Evolutionary conservation across 345 rosid species (phyloP).

Genomic region (Litchi chinensis): DNA sequence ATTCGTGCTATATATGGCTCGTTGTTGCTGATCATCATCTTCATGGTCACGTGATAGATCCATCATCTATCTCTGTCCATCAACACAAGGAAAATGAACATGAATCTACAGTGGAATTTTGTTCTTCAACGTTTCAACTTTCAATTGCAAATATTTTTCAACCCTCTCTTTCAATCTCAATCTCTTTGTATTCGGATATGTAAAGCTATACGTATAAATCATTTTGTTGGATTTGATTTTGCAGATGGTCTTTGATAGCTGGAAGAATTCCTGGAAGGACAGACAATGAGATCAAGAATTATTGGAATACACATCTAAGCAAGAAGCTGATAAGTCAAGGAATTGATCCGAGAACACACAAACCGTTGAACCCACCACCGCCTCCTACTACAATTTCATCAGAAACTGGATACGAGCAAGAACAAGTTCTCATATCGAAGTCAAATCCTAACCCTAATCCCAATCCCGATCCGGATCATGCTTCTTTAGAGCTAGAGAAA

Average conservation of each 20-base stretch:
- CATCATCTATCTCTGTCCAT: neutral
- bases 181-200: no score
- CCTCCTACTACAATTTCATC: conserved; percentile 5
- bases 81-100: neutral
- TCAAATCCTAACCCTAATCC: conserved; percentile 30
- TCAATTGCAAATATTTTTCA: no score
- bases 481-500: conserved; percentile 4
- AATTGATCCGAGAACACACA: conserved; percentile 81
- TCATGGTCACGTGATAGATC: neutral
- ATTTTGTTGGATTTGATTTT: neutral
- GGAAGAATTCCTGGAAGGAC: conserved; percentile 93
- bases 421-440: conserved; percentile 20
- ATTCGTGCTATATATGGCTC: neutral
- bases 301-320: conserved; percentile 85
- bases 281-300: conserved; percentile 90
- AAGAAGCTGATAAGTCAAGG: conserved; percentile 82
- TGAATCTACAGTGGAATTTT: no score
- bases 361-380: conserved; percentile 43
- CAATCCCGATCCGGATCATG: neutral
- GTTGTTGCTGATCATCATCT: no score
- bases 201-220: no score
- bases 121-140: neutral
- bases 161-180: no score
- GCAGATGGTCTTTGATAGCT: conserved; percentile 84
- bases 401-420: neutral